Percentiles rank a stretch among this genome's conserved stretches.
These are phyloP conservation scores for Lagenidium sp. DNA, from an alignment of 352 stramenopile genomes.

Conservation along the genomic window DNA sequence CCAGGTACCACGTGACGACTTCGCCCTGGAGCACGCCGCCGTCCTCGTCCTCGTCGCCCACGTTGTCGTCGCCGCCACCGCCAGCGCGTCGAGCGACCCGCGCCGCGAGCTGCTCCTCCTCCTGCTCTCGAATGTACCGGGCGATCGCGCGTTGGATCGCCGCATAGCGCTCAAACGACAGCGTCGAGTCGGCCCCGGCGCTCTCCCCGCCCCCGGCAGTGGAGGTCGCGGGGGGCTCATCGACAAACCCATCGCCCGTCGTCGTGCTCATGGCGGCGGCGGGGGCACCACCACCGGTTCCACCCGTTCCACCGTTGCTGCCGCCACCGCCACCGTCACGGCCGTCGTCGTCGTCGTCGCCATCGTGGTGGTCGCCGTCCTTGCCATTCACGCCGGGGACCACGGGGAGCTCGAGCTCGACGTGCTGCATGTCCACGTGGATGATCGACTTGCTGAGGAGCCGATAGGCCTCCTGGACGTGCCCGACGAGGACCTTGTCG, in stretches of 20 bases:
- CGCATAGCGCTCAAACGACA: constrained; percentile 78
- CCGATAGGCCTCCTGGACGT: constrained; percentile 96
- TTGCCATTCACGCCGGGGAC: constrained; percentile 31
- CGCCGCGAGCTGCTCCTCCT: constrained; percentile 42
- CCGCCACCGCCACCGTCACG: constrained; percentile 5
- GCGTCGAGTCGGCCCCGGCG: constrained; percentile 21
- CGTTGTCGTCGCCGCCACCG: constrained; percentile 24
- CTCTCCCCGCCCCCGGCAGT: constrained; percentile 14
- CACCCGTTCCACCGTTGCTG: constrained; percentile 5
- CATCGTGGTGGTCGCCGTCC: constrained; percentile 7
- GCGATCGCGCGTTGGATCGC: constrained; percentile 72
- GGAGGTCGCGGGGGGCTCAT: no score
- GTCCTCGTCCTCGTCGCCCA: constrained; percentile 49
- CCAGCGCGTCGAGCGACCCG: constrained; percentile 33
- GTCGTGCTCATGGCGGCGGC: no score
- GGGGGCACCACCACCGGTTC: constrained; percentile 1
- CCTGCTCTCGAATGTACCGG: constrained; percentile 74
- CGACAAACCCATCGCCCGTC: no score
- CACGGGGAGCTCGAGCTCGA: constrained; percentile 85
- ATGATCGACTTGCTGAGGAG: constrained; percentile 98
- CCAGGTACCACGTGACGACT: constrained; percentile 79
- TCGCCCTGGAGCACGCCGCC: constrained; percentile 62
- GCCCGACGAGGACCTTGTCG: constrained; percentile 82
- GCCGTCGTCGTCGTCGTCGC: constrained; percentile 3
- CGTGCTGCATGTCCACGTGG: constrained; percentile 97